phyloP scores from a whole-genome alignment of 495 filamentous ascomycete species.

The Chlorociboria aeruginascens region DNA sequence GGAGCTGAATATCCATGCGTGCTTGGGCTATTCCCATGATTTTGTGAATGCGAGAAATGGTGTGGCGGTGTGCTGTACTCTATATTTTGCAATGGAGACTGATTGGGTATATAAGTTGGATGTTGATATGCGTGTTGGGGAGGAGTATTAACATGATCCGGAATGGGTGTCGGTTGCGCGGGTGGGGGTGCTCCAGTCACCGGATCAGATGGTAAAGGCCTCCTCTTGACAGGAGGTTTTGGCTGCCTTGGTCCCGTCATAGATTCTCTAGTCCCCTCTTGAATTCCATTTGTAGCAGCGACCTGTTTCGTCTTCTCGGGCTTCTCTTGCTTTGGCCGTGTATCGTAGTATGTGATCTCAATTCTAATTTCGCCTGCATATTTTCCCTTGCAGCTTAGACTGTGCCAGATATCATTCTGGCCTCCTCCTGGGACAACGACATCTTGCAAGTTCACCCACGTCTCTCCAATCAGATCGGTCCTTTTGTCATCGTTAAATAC shows the following conservation, averaged over 20 bases:
- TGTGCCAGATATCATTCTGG: constrained; percentile 87
- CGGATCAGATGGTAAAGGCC: constrained; percentile 67
- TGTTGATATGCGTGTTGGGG: constrained; percentile 13
- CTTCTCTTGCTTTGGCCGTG: constrained; percentile 56
- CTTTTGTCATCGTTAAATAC: constrained; percentile 97
- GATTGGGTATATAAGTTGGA: constrained; percentile 23
- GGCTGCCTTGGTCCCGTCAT: constrained; percentile 40
- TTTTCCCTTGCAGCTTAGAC: constrained; percentile 72
- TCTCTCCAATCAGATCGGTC: constrained; percentile 90
- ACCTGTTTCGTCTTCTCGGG: constrained; percentile 12
- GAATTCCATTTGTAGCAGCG: constrained; percentile 10
- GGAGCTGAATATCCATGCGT: constrained; percentile 11
- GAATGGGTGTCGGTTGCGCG: constrained; percentile 10
- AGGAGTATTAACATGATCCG: constrained; percentile 30
- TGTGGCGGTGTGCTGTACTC: constrained; percentile 32
- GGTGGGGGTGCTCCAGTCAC: constrained; percentile 36
- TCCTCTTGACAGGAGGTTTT: constrained; percentile 53
- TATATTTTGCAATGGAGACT: constrained; percentile 28
- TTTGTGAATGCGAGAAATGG: constrained; percentile 4
- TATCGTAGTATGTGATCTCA: constrained; percentile 94
- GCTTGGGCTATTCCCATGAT: constrained; percentile 7
- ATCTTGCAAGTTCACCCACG: constrained; percentile 70
- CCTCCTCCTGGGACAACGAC: constrained; percentile 80
- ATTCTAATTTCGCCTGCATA: constrained; percentile 92
- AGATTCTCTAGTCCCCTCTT: constrained; percentile 19